A percentile compares a stretch with the other conserved stretches of the same genome.
Evolutionary conservation across 2,329 filamentous ascomycete species (phyloP).

Genomic region (Nigrograna mackinnonii): DNA sequence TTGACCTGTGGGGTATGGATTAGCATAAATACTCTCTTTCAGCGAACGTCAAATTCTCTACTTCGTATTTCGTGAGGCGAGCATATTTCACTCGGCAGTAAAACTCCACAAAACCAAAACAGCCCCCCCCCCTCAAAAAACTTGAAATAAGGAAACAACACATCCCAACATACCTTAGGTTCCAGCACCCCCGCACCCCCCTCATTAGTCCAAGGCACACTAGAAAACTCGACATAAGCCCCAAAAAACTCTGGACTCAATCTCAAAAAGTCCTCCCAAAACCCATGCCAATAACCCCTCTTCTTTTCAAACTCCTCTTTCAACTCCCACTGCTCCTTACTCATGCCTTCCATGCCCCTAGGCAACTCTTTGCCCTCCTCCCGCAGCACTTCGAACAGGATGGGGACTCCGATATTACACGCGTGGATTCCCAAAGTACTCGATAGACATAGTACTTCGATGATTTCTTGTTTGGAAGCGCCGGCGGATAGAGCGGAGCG

Average conservation of each 20-base stretch:
- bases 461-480: slow-evolving; percentile 46
- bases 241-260: slow-evolving; percentile 54
- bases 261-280: slow-evolving; percentile 50
- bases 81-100: too few species aligned
- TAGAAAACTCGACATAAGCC: slow-evolving; percentile 51
- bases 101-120: too few species aligned
- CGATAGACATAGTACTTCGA: slow-evolving; percentile 51
- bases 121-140: too few species aligned
- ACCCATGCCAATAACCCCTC: slow-evolving; percentile 51
- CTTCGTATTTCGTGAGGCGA: too few species aligned
- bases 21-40: too few species aligned
- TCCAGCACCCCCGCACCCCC: slow-evolving; percentile 40
- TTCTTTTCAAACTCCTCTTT: slow-evolving; percentile 49
- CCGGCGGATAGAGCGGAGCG: slow-evolving; percentile 44
- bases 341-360: slow-evolving; percentile 34
- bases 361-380: slow-evolving; percentile 44
- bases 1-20: slow-evolving; percentile 41
- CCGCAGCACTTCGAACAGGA: slow-evolving; percentile 51
- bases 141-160: background rate
- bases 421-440: slow-evolving; percentile 52
- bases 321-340: slow-evolving; percentile 40
- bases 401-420: slow-evolving; percentile 50
- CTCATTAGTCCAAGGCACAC: slow-evolving; percentile 44
- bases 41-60: too few species aligned
- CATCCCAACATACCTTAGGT: slow-evolving; percentile 42